These are phyloP conservation scores for Colletotrichum plurivorum DNA, from an alignment of 2,329 filamentous ascomycete genomes.

Conservation along the genomic window DNA sequence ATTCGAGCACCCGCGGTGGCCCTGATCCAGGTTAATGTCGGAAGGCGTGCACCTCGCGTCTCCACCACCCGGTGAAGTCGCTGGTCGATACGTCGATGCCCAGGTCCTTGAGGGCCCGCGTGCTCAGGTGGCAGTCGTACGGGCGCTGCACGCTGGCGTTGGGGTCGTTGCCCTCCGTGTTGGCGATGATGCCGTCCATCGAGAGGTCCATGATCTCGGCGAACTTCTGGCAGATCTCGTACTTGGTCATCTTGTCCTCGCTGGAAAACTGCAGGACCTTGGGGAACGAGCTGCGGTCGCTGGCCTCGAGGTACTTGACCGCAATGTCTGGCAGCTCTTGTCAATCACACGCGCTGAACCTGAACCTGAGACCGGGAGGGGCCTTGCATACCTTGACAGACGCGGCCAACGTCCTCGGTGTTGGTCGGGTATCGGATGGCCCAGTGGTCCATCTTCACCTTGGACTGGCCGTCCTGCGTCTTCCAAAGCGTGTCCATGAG, in stretches of 20 bases:
- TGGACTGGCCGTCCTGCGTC: conserved; percentile 73
- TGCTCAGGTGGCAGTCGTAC: conserved; percentile 91
- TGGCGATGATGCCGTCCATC: conserved; percentile 76
- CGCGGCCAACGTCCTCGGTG: conserved; percentile 86
- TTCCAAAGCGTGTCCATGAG: conserved; percentile 84
- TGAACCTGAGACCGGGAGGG: background rate
- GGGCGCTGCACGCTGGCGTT: conserved; percentile 82
- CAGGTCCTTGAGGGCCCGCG: conserved; percentile 77
- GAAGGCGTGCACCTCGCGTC: conserved; percentile 72
- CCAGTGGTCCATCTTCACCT: conserved; percentile 88
- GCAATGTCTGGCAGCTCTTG: conserved; percentile 71
- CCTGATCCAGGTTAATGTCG: conserved; percentile 58
- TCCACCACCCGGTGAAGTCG: conserved; percentile 88
- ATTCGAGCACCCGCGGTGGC: background rate
- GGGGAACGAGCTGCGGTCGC: conserved; percentile 70
- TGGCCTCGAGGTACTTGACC: conserved; percentile 72
- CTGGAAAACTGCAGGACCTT: conserved; percentile 86
- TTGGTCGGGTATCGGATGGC: conserved; percentile 88
- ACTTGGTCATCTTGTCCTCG: conserved; percentile 90
- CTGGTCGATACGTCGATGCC: conserved; percentile 82
- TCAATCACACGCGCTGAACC: conserved; percentile 33
- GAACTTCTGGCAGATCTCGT: conserved; percentile 85
- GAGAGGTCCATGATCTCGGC: conserved; percentile 84
- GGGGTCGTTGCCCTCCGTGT: conserved; percentile 80
- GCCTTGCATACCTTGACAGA: conserved; percentile 72